phyloP scores from a whole-genome alignment of 2,329 filamentous ascomycete genomes.

The Canariomyces notabilis region DNA sequence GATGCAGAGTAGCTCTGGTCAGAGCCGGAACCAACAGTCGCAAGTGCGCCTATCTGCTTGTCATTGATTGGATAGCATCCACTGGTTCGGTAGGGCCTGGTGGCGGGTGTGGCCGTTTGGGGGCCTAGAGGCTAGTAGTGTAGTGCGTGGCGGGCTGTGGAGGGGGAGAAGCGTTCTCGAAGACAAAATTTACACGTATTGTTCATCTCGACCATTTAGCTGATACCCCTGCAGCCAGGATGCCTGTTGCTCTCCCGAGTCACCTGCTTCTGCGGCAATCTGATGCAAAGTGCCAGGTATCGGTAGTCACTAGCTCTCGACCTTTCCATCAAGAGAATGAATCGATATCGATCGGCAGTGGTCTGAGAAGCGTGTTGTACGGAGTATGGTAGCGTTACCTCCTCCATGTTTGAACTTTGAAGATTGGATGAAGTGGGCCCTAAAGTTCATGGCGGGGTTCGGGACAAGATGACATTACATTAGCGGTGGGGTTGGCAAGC shows the following conservation, averaged over 20 bases:
- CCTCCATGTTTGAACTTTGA: too few relatives aligned
- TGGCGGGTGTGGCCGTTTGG: not conserved
- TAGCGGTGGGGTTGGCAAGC: not conserved
- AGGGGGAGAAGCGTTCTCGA: too few relatives aligned
- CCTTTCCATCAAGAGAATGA: too few relatives aligned
- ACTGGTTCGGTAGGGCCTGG: not conserved
- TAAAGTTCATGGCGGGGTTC: not conserved
- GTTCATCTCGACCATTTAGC: too few relatives aligned
- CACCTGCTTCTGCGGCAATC: not conserved
- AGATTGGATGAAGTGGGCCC: too few relatives aligned
- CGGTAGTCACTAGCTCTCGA: not conserved
- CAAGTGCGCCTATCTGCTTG: not conserved
- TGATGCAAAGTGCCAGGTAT: not conserved
- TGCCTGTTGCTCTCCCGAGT: not conserved
- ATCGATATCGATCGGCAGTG: not conserved
- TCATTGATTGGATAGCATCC: not conserved
- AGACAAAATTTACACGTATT: too few relatives aligned
- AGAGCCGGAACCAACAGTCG: not conserved
- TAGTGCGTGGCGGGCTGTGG: too few relatives aligned
- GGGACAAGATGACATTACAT: not conserved
- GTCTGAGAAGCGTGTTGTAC: not conserved
- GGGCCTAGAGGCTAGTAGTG: too few relatives aligned
- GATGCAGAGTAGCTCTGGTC: too few relatives aligned
- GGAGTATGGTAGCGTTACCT: too few relatives aligned
- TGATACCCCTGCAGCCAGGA: too few relatives aligned